Percentiles rank a stretch among this genome's conserved stretches.
Evolutionary conservation across 345 rosid species (phyloP).

Genomic region (Eucalyptus cloeziana): DNA sequence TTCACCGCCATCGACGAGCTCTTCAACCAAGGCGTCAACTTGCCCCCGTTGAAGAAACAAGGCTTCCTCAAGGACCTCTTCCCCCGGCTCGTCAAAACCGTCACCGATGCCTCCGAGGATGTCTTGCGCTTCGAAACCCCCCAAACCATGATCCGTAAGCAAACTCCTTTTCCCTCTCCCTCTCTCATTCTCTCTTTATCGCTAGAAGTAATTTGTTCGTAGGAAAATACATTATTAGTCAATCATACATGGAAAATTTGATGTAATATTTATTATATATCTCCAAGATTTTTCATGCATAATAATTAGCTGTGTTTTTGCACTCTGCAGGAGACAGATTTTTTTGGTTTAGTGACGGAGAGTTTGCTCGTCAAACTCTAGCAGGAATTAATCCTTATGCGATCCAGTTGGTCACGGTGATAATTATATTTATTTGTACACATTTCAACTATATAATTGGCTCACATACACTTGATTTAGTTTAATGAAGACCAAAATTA

Average conservation of each 20-base stretch:
- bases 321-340: constrained; percentile 42
- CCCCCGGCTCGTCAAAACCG: constrained; percentile 39
- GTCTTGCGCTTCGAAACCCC: constrained; percentile 51
- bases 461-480: not conserved
- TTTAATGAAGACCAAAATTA: not conserved
- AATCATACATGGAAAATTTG: no score
- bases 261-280: no score
- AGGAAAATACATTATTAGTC: not conserved
- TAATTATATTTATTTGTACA: not conserved
- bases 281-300: not conserved
- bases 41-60: constrained; percentile 11
- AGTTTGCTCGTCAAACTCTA: constrained; percentile 63
- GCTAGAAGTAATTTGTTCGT: no score
- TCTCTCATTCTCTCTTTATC: no score
- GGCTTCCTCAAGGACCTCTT: constrained; percentile 17
- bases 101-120: constrained; percentile 15
- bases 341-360: constrained; percentile 69
- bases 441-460: not conserved
- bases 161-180: not conserved
- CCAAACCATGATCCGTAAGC: constrained; percentile 29
- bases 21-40: constrained; percentile 40
- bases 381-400: constrained; percentile 69
- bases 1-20: constrained; percentile 52
- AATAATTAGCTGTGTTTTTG: not conserved
- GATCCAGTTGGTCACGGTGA: constrained; percentile 44